Evolutionary conservation across 2,329 filamentous ascomycete species (phyloP), one percentile per base, ranked within the genome.

Genomic region (Colletotrichum godetiae): DNA sequence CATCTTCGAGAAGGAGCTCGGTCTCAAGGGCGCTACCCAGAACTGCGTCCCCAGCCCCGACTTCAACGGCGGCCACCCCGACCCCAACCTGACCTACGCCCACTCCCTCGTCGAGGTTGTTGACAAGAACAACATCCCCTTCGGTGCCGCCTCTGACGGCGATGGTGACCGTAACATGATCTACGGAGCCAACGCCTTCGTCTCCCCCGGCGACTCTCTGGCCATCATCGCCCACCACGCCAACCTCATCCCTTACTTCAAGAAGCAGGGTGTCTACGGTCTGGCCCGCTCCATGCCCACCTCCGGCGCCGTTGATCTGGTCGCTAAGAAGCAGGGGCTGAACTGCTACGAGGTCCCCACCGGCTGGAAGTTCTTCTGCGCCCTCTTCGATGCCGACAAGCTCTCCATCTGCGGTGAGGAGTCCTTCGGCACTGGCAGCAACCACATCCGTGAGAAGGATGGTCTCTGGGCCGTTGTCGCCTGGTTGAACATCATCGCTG

Each of bases 151-250:
- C 60, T 97, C 94, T 76, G 97, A 99, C 78, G 97, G 97, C 78
- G 97, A 99, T 79, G 97, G 97, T 80, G 97, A 99, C 88, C 94
- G 97, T 79, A 99, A 99, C 91, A 99, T 99, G 97, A 99, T 99
- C 81, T 99, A 99, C 86, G 97, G 97, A 75, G 95, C 96, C 77
- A 96, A 97, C 80, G 92, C 93, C 57, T 99, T 99, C 81, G 97
- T 99, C 75, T 98, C 96, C 8, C 97, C 97, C 8, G 97, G 97
- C 81, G 97, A 99, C 88, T 98, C 95, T 80, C 88, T 99, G 79
- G 97, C 97, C 80, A 99, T 99, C 82, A 99, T 99, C 81, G 95
- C 97, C 61, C 97, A 99, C 88, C 93, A 99, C 83, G 95, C 97
- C 78, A 91, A 98, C 79, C 91, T 98, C 74, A 99, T 99, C 80